A percentile compares a stretch with the other conserved stretches of the same genome.
Evolutionary conservation across 805 yeast genomes (phyloP).

Genomic region (Kregervanrija fluxuum): DNA sequence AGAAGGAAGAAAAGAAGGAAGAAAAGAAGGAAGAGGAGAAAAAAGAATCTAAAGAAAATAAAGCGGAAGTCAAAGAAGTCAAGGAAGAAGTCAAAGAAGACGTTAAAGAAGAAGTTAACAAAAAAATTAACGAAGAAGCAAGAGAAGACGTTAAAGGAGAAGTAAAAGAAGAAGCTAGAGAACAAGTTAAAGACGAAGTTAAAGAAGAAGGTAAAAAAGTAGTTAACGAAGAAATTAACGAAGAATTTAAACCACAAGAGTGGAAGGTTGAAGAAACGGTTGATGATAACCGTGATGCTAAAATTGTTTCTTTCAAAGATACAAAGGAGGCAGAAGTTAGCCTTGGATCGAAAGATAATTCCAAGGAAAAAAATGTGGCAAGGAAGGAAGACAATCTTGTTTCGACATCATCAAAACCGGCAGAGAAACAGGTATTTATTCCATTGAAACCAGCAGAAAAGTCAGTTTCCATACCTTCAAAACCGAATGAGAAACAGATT

Average conservation of each 20-base stretch:
- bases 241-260: too few relatives aligned
- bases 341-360: neutral
- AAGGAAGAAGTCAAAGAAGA: neutral
- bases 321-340: neutral
- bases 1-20: neutral
- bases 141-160: neutral
- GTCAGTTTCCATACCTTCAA: too few relatives aligned
- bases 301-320: neutral
- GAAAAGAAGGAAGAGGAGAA: neutral
- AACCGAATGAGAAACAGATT: too few relatives aligned
- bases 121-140: neutral
- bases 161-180: neutral
- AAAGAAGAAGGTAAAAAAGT: too few relatives aligned
- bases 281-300: too few relatives aligned
- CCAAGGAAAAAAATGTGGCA: neutral
- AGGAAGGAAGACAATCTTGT: neutral
- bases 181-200: neutral
- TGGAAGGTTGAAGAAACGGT: too few relatives aligned
- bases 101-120: neutral
- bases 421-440: too few relatives aligned
- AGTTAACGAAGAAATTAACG: too few relatives aligned
- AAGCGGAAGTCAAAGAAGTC: neutral
- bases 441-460: too few relatives aligned
- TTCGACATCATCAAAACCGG: too few relatives aligned
- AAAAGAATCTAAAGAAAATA: slow-evolving; percentile 1